Percentiles rank a stretch among this genome's conserved stretches.
phyloP scores from a whole-genome alignment of 2,329 filamentous ascomycete genomes.

The Akanthomyces muscarius region DNA sequence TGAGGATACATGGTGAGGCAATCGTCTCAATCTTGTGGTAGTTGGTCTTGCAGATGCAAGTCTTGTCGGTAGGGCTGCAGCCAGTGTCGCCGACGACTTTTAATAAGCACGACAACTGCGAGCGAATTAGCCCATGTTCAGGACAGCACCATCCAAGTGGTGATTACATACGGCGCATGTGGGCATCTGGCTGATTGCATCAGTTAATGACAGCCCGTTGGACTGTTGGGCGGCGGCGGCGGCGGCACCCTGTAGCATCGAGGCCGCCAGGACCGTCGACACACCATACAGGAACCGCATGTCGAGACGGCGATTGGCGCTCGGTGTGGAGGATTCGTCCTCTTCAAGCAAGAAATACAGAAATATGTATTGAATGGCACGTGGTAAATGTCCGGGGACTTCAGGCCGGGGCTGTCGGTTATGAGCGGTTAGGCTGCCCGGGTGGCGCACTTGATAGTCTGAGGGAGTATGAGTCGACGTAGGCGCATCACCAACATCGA shows the following conservation, averaged over 20 bases:
- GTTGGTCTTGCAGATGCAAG: conserved; percentile 15
- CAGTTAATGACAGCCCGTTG: background rate
- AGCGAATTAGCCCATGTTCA: background rate
- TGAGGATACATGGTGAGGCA: conserved; percentile 23
- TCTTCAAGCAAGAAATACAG: background rate
- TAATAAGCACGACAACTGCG: conserved; percentile 7
- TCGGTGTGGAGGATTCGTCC: background rate
- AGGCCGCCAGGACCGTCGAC: conserved; percentile 1
- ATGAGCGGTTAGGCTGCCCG: background rate
- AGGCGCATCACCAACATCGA: background rate
- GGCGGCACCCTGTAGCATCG: background rate
- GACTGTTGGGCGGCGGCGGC: background rate
- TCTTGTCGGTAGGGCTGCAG: conserved; percentile 7
- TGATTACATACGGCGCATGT: conserved; percentile 4
- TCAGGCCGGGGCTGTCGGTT: background rate
- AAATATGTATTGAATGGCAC: background rate
- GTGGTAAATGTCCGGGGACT: background rate
- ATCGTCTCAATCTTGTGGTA: conserved; percentile 21
- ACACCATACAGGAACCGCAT: conserved; percentile 2
- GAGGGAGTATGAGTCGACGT: background rate
- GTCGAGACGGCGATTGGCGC: background rate
- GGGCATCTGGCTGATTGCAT: conserved; percentile 8
- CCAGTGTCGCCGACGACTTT: background rate
- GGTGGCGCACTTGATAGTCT: background rate
- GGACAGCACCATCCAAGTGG: no score